A percentile compares a stretch with the other conserved stretches of the same genome.
These are phyloP conservation scores for Cercospora canescens DNA, from an alignment of 2,329 filamentous ascomycete species.

Conservation along the genomic window DNA sequence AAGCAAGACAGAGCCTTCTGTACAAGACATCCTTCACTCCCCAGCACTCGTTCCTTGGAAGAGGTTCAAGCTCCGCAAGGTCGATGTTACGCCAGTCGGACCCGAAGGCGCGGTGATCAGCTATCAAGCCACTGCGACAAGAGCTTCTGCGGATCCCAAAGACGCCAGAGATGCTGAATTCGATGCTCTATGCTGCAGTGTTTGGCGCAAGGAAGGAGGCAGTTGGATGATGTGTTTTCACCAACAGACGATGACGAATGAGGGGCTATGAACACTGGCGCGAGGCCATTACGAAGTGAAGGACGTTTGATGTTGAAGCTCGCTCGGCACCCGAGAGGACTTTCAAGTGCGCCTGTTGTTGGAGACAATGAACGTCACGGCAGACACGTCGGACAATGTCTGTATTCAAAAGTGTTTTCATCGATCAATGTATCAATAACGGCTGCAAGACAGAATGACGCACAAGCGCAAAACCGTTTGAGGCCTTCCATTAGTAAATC, in stretches of 20 bases:
- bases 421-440: background rate
- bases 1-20: conserved; percentile 26
- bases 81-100: conserved; percentile 31
- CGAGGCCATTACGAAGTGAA: background rate
- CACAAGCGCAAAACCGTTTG: background rate
- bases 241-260: conserved; percentile 31
- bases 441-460: background rate
- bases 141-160: conserved; percentile 20
- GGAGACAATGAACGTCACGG: background rate
- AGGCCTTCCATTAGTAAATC: background rate
- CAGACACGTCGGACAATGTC: background rate
- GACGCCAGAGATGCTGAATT: conserved; percentile 28
- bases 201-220: conserved; percentile 30
- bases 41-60: conserved; percentile 34
- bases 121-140: conserved; percentile 29
- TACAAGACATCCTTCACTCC: conserved; percentile 31
- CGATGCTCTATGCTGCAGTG: conserved; percentile 33
- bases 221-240: conserved; percentile 33
- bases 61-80: conserved; percentile 27
- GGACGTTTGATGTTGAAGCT: background rate
- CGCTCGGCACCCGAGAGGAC: background rate
- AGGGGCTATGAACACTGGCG: background rate
- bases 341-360: background rate
- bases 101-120: conserved; percentile 30
- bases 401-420: background rate